Evolutionary conservation across 2,329 filamentous ascomycete species (phyloP).

Genomic region (Apiospora aurea): DNA sequence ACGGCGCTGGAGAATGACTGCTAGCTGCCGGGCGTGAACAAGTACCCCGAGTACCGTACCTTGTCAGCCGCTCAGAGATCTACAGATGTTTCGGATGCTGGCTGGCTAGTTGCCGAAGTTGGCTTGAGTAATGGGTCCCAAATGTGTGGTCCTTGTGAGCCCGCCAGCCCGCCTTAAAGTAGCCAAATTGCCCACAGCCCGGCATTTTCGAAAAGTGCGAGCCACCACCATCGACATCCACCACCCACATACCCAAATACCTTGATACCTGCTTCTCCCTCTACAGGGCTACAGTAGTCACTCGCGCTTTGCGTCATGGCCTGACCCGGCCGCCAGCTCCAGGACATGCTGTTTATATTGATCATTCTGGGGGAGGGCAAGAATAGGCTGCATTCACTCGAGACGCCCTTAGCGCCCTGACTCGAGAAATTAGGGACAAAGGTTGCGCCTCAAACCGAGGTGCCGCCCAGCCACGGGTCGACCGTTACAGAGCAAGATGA

Average conservation of each 20-base stretch:
- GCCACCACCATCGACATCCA: not conserved
- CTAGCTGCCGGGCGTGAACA: conserved; percentile 12
- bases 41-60: not conserved
- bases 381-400: not conserved
- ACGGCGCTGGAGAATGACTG: not conserved
- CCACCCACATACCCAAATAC: too few species aligned
- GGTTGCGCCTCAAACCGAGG: conserved; percentile 1
- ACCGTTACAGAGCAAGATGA: not conserved
- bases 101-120: conserved; percentile 15
- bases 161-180: not conserved
- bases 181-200: conserved; percentile 3
- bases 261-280: not conserved
- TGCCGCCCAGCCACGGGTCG: conserved; percentile 9
- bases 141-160: conserved; percentile 5
- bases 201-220: conserved; percentile 18
- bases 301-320: conserved; percentile 11
- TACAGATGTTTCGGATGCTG: conserved; percentile 18
- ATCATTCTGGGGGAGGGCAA: not conserved
- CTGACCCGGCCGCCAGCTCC: not conserved
- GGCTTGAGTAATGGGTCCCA: conserved; percentile 12
- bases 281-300: not conserved
- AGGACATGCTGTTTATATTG: not conserved
- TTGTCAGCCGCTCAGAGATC: conserved; percentile 7
- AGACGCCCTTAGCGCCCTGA: not conserved
- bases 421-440: not conserved